Conservation (phyloP, 495 filamentous ascomycete species). For the Aspergillus steynii region DNA sequence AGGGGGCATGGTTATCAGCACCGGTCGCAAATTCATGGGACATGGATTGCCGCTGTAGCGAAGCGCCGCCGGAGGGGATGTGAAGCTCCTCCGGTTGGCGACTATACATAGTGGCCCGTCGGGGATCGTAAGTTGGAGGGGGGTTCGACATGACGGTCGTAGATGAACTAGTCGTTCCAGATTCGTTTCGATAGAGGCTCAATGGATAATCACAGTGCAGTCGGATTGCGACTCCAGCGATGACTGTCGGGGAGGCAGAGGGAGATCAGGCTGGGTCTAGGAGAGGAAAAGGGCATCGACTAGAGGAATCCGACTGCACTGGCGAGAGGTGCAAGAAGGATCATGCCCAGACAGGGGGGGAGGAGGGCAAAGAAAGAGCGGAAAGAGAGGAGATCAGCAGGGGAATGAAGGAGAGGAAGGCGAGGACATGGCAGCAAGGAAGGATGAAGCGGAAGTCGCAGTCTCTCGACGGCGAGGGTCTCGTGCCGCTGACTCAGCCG, state of each 20-base stretch:
- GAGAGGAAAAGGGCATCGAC: constrained; percentile 9
- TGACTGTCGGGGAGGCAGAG: neutral
- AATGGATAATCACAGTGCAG: neutral
- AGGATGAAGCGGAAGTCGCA: neutral
- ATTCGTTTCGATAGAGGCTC: neutral
- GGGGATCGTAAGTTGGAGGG: constrained; percentile 53
- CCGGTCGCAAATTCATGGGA: constrained; percentile 54
- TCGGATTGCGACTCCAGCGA: constrained; percentile 2
- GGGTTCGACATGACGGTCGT: constrained; percentile 42
- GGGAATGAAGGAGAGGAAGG: neutral
- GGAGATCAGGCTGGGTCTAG: neutral
- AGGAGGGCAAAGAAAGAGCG: constrained; percentile 2
- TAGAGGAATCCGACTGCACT: constrained; percentile 48
- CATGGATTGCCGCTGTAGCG: constrained; percentile 44
- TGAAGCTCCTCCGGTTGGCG: constrained; percentile 75
- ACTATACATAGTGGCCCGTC: constrained; percentile 50
- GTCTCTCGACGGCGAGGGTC: constrained; percentile 6
- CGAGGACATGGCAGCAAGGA: neutral
- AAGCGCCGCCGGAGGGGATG: constrained; percentile 60
- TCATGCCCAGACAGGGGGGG: constrained; percentile 19
- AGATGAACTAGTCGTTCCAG: constrained; percentile 20
- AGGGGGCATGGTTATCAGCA: constrained; percentile 46
- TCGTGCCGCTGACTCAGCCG: constrained; percentile 22
- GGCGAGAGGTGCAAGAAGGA: constrained; percentile 45
- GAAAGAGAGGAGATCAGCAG: neutral